Evolutionary conservation across 1,284 basidiomycete species (phyloP).

Genomic region (Taiwanofungus camphoratus): DNA sequence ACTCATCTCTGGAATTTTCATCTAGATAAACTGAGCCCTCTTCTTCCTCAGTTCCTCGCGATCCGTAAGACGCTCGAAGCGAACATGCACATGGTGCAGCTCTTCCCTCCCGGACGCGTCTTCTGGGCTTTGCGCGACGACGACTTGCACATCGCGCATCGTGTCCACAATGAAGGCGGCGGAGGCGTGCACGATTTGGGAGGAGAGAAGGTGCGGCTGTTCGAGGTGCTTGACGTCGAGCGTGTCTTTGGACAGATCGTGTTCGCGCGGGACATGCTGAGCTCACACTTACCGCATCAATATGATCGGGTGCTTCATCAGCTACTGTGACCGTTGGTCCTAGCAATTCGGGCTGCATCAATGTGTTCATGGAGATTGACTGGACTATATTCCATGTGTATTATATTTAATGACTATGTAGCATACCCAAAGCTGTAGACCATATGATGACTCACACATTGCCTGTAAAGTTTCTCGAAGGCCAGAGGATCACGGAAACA

Average conservation of each 20-base stretch:
- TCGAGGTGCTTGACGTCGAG: slow-evolving; percentile 70
- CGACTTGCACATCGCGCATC: slow-evolving; percentile 54
- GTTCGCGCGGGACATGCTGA: slow-evolving; percentile 77
- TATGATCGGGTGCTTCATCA: slow-evolving; percentile 57
- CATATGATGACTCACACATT: too few relatives aligned
- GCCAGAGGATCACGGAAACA: too few relatives aligned
- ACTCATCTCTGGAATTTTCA: slow-evolving; percentile 6
- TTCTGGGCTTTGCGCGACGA: slow-evolving; percentile 72
- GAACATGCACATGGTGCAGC: slow-evolving; percentile 71
- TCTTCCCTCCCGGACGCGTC: slow-evolving; percentile 76
- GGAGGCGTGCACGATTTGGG: slow-evolving; percentile 18
- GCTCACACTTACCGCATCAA: slow-evolving; percentile 41
- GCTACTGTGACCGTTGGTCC: slow-evolving; percentile 26
- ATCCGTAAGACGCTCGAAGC: slow-evolving; percentile 80
- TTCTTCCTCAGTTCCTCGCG: slow-evolving; percentile 55
- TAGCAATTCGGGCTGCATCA: background rate
- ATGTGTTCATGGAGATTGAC: background rate
- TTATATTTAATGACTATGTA: background rate
- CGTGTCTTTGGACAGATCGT: slow-evolving; percentile 77
- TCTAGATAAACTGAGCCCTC: background rate
- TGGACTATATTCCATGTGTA: too few relatives aligned
- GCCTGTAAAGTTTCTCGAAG: too few relatives aligned
- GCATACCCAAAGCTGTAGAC: background rate
- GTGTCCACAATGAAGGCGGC: slow-evolving; percentile 18
- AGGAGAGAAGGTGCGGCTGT: slow-evolving; percentile 52